Evolutionary conservation across 495 filamentous ascomycete genomes (phyloP), one percentile per base, ranked within the genome.

Genomic region (Clohesyomyces aquaticus): DNA sequence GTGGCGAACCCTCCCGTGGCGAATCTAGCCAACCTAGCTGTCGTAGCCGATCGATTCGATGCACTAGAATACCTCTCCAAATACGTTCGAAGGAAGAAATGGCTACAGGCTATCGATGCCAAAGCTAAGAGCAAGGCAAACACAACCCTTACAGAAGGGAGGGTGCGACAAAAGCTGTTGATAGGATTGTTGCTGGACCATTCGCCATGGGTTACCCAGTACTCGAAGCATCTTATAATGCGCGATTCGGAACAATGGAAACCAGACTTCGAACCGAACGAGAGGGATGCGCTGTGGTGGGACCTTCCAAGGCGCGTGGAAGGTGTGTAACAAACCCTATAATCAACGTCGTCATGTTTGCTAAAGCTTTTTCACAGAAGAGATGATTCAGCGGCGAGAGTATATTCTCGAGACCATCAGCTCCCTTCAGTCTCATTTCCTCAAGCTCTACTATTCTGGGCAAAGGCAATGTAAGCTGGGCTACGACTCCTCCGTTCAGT

Each of bases 401-500:
- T 86, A 81, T 69, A 79, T 94, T 26, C 75, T 96, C 16, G 83
- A 88, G 59, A 91, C 89, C 0, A 80, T 96, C 41, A 83, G 87
- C 29, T 92, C 91, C 0, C 74, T 95, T 0, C 90, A 88, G 68
- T 79, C 80, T 0, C 83, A 92, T 68, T 93, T 93, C 64, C 74
- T 94, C 10, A 73, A 78, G 12, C 77, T 87, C 0, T 96, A 93
- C 73, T 80, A 79, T 3, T 87, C 84, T 12, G 71, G 75, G 18
- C 75, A 82, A 42, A 68, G 77, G 21, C 80, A 93, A 69, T 96
- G 91, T 73, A 86, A 85, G 56, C 82, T 88, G 0, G 89, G 88
- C 41, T 91, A 93, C 70, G 88, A 87, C 59, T 87, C 87, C 35
- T 88, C 84, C 41, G 77, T 81, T 16, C 83, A 88, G 62, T 96